Evolutionary conservation across 2,329 filamentous ascomycete genomes (phyloP).

Genomic region (Biscogniauxia marginata): DNA sequence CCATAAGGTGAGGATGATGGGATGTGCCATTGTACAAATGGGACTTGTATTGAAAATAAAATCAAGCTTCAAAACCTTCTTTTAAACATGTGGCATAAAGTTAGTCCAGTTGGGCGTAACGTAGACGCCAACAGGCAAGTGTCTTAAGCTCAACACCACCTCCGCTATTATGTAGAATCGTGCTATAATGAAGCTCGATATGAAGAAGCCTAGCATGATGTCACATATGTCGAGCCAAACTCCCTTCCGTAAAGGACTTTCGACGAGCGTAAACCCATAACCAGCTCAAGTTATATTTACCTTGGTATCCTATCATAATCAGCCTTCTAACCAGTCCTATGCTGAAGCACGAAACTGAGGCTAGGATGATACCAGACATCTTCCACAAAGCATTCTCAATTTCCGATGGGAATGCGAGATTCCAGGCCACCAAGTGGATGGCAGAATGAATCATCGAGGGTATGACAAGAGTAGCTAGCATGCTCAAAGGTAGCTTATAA

Average conservation of each 20-base stretch:
- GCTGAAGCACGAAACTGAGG: constrained; percentile 1
- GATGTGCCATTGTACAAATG: too few relatives aligned
- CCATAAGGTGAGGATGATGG: too few relatives aligned
- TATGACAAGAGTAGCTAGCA: background rate
- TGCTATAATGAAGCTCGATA: background rate
- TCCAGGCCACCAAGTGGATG: constrained; percentile 1
- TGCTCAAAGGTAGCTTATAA: background rate
- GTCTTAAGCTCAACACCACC: background rate
- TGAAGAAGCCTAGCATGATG: background rate
- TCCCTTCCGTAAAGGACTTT: background rate
- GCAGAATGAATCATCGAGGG: background rate
- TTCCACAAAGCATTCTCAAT: background rate
- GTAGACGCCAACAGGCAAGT: background rate
- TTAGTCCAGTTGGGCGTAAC: background rate
- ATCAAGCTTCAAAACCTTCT: too few relatives aligned
- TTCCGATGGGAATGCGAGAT: background rate
- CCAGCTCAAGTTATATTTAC: constrained; percentile 1
- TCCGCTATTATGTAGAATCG: background rate
- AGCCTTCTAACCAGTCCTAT: background rate
- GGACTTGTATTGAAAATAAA: too few relatives aligned
- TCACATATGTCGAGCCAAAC: background rate
- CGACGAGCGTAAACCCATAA: background rate
- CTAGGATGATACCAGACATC: background rate
- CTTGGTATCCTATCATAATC: background rate
- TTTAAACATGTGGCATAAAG: constrained; percentile 2